These are phyloP conservation scores for Pinus taeda DNA, from an alignment of 75 land plant genomes.

Conservation along the genomic window DNA sequence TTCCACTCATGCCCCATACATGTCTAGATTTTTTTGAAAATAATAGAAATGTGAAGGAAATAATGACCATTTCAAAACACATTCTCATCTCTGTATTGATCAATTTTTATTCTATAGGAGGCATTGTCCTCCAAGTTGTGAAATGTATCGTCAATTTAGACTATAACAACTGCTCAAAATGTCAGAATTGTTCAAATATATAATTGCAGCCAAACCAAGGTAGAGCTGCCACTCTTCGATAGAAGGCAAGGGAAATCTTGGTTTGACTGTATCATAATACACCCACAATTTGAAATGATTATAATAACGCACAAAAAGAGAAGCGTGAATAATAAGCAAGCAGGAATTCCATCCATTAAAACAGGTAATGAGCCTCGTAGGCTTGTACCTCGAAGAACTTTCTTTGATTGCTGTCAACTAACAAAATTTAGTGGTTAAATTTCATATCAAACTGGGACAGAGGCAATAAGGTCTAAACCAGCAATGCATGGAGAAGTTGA, in stretches of 20 bases:
- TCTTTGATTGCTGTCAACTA: background rate
- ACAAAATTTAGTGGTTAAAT: background rate
- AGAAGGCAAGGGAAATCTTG: background rate
- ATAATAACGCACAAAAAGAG: constrained; percentile 1
- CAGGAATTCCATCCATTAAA: too few relatives aligned
- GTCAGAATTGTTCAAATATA: background rate
- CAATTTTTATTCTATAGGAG: background rate
- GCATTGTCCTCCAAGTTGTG: background rate
- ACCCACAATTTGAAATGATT: background rate
- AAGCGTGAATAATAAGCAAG: background rate
- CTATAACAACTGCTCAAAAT: background rate
- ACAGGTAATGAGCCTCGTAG: too few relatives aligned
- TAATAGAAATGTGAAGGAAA: background rate
- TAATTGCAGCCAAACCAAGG: background rate
- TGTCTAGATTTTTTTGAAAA: background rate
- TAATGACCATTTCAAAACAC: background rate
- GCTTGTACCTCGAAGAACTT: too few relatives aligned
- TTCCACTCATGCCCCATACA: too few relatives aligned
- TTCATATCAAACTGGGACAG: background rate
- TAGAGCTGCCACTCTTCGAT: background rate
- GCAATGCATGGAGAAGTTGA: background rate
- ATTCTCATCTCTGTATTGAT: constrained; percentile 1
- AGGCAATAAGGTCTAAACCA: background rate
- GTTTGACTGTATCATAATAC: background rate
- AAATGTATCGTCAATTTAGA: background rate